These are phyloP conservation scores for Dipteronia dyeriana DNA, from an alignment of 345 rosid genomes.

Conservation along the genomic window DNA sequence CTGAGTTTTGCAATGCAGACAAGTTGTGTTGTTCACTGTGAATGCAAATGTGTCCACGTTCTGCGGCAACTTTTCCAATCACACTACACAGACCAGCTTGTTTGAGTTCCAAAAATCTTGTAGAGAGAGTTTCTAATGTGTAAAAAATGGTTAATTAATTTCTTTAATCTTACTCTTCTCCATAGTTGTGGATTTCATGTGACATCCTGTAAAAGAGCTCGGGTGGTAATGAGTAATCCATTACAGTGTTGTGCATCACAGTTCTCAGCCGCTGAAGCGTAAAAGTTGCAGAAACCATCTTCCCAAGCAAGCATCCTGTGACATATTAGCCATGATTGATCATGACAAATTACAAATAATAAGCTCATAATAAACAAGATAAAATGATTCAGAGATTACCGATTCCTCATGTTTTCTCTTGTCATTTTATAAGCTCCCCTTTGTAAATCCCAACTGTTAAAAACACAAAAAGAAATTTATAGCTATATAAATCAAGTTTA, in stretches of 20 bases:
- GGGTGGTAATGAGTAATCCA: constrained; percentile 7
- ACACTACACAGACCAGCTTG: constrained; percentile 4
- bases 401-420: neutral
- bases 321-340: neutral
- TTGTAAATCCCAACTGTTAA: constrained; percentile 5
- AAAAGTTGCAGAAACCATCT: constrained; percentile 21
- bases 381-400: constrained; percentile 2
- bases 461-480: neutral
- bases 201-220: constrained; percentile 19
- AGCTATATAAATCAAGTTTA: neutral
- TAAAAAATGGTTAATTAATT: neutral
- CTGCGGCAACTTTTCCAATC: constrained; percentile 17
- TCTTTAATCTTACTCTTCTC: constrained; percentile 3
- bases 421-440: neutral
- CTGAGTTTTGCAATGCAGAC: constrained; percentile 8
- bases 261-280: neutral
- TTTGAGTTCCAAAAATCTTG: neutral
- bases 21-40: neutral
- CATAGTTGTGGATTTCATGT: constrained; percentile 19
- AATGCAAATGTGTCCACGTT: constrained; percentile 8
- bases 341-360: neutral
- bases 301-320: constrained; percentile 22
- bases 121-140: neutral
- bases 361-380: neutral
- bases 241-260: neutral